phyloP scores from a whole-genome alignment of 179 eudicot genomes.

The Beta macrorhiza region DNA sequence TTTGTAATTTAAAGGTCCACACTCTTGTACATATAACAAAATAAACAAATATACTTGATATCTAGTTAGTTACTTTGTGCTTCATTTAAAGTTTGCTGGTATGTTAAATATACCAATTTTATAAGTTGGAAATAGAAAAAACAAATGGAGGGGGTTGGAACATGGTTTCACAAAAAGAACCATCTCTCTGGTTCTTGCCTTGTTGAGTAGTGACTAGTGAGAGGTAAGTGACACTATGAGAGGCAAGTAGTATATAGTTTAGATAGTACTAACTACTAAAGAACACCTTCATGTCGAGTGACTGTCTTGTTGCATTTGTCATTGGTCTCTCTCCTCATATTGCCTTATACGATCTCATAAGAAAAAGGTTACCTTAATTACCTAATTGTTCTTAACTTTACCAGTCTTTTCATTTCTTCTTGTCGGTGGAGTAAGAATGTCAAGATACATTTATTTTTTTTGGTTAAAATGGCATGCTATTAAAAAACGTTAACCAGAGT shows the following conservation, averaged over 20 bases:
- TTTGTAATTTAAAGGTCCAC: constrained; percentile 21
- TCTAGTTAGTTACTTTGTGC: constrained; percentile 1
- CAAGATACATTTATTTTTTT: too few relatives aligned
- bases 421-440: too few relatives aligned
- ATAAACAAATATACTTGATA: background rate
- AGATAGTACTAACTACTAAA: background rate
- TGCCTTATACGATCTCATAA: too few relatives aligned
- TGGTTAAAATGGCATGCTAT: too few relatives aligned
- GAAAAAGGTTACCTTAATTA: too few relatives aligned
- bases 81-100: constrained; percentile 26
- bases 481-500: too few relatives aligned
- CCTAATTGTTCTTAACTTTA: too few relatives aligned
- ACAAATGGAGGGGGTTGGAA: background rate
- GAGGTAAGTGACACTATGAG: background rate
- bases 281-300: background rate
- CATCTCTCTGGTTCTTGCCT: background rate
- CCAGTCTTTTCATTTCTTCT: too few relatives aligned
- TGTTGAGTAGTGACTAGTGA: background rate
- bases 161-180: background rate
- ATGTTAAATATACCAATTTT: constrained; percentile 10
- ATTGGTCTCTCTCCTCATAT: too few relatives aligned
- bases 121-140: background rate
- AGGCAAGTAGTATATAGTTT: background rate
- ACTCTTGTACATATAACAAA: constrained; percentile 19
- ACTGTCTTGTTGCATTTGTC: background rate